Base-by-base conservation (phyloP, 306 rosid species). In the Rubus idaeus region DNA sequence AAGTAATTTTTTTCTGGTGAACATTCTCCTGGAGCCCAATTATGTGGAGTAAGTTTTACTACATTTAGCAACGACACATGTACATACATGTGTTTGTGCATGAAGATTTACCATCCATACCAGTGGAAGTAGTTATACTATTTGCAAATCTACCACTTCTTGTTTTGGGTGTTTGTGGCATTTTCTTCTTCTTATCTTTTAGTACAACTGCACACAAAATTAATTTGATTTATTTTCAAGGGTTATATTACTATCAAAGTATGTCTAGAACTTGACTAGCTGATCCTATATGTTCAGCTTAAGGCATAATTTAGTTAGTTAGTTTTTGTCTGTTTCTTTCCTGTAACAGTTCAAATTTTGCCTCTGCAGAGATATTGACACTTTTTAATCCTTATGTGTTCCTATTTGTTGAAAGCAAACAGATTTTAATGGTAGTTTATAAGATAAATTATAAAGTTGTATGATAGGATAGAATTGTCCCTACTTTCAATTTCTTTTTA, bases 401-500 rank as follows among this genome's bases (percentile, higher is more conserved):
- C 56, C 63, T 51, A 37, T 1, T 51, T 35, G 8, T 72, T 1
- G 14, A 53, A 53, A 73, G 55, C 44, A 35, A 17, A 56, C 42
- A 16, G 6, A 21, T 73, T 14, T 3, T 57, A 35, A 47, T 53
- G 42, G 68, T 71, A 6, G 30, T 17, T 71, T 57, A 3, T 18
- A 40, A 6, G 75, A 76, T 20, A 1, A 52, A 21, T 20, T 3
- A 8, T 16, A 26, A 14, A 53, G 26, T 23, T 55, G 65, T 68
- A 23, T 4, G 20, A 35, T 26, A 40, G 62, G 67, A 44, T 55
- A 51, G 47, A 60, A 47, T 56, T 23, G 18, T 51, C 46, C 40
- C 62, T 45, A 11, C 78, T 47, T 71, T 75, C 49, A 30, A 45
- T 80, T 60, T 41, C 16, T 37, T 14, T 58, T 13, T 44, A 11